phyloP scores from a whole-genome alignment of 768 basidiomycete genomes.

The Xerocomellus amylosporus region DNA sequence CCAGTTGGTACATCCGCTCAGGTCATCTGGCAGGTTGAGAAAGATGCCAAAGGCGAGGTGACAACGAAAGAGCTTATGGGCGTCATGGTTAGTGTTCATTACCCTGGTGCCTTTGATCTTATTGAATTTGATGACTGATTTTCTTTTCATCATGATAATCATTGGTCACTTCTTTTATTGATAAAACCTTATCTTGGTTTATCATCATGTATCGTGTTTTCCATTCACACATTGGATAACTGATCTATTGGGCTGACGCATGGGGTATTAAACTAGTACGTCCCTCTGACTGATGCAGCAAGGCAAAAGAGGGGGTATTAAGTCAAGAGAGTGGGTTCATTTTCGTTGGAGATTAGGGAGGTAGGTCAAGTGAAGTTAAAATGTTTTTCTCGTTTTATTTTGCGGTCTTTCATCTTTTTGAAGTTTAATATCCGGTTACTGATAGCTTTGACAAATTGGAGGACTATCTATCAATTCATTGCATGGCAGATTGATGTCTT shows the following conservation, averaged over 20 bases:
- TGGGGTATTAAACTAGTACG: constrained; percentile 44
- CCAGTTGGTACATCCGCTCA: constrained; percentile 70
- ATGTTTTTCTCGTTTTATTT: no score
- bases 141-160: not conserved
- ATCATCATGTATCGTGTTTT: not conserved
- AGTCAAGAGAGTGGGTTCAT: not conserved
- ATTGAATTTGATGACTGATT: constrained; percentile 13
- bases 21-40: constrained; percentile 75
- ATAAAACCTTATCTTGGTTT: not conserved
- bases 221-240: not conserved
- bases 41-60: constrained; percentile 66
- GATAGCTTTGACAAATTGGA: not conserved
- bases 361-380: not conserved
- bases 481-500: not conserved
- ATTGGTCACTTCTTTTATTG: not conserved
- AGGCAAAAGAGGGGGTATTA: constrained; percentile 35
- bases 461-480: not conserved
- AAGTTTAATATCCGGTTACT: not conserved
- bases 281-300: constrained; percentile 65
- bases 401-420: no score
- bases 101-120: constrained; percentile 6
- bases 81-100: constrained; percentile 59
- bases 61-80: constrained; percentile 67
- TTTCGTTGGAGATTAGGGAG: not conserved
- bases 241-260: not conserved